phyloP scores from a whole-genome alignment of 208 protist genomes.

The Acanthamoeba culbertsoni region DNA sequence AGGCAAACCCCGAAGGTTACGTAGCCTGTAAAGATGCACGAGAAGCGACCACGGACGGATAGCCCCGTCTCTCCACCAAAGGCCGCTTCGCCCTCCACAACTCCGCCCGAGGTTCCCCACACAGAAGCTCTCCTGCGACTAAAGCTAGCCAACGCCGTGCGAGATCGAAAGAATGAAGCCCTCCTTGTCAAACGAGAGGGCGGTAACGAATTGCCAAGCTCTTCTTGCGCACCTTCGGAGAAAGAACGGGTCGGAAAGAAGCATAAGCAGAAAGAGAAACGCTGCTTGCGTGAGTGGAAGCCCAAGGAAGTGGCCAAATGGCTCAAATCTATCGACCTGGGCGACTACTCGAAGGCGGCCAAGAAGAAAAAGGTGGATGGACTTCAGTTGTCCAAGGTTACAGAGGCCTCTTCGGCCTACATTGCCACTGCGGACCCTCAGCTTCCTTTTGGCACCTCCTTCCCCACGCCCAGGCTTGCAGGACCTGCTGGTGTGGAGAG shows the following conservation, averaged over 20 bases:
- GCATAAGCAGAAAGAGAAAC: not conserved
- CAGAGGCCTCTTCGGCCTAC: not conserved
- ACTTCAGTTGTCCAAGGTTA: not conserved
- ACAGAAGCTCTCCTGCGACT: not conserved
- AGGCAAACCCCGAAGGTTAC: too few relatives aligned
- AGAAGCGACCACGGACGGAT: too few relatives aligned
- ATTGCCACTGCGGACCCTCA: too few relatives aligned
- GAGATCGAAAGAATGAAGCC: too few relatives aligned
- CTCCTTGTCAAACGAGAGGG: too few relatives aligned
- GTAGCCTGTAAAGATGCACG: too few relatives aligned
- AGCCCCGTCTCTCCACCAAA: too few relatives aligned
- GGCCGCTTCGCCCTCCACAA: not conserved
- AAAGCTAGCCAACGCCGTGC: not conserved
- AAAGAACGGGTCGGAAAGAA: not conserved
- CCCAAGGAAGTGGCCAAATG: constrained; percentile 16
- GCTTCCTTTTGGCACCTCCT: not conserved
- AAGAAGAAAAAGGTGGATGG: not conserved
- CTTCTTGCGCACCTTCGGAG: not conserved
- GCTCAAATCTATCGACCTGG: not conserved
- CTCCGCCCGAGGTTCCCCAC: too few relatives aligned
- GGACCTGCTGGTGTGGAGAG: too few relatives aligned
- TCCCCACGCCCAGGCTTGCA: not conserved
- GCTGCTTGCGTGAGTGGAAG: not conserved
- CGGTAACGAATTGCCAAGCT: too few relatives aligned
- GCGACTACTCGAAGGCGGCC: not conserved